These are phyloP conservation scores for Colletotrichum sp. DNA, from an alignment of 2,329 filamentous ascomycete genomes.

Conservation along the genomic window DNA sequence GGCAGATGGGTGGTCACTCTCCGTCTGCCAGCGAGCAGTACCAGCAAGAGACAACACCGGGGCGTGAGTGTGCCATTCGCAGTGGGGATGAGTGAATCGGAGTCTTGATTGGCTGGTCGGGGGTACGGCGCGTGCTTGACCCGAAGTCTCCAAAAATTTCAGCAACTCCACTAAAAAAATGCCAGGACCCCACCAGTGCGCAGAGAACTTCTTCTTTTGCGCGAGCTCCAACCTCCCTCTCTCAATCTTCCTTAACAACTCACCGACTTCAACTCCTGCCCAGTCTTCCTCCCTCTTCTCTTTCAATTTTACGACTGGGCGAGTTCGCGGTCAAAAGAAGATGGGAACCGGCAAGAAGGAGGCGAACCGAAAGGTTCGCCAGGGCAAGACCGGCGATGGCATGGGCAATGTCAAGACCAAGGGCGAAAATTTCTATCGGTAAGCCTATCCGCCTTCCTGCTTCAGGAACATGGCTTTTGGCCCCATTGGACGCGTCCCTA, in stretches of 20 bases:
- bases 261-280: conserved; percentile 14
- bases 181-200: conserved; percentile 8
- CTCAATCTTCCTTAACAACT: conserved; percentile 19
- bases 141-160: conserved; percentile 20
- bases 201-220: conserved; percentile 16
- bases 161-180: conserved; percentile 19
- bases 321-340: conserved; percentile 22
- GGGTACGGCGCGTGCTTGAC: background rate
- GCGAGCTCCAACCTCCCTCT: conserved; percentile 17
- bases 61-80: background rate
- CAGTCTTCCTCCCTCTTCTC: background rate
- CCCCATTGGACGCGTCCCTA: background rate
- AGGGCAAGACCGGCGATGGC: conserved; percentile 85
- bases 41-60: background rate
- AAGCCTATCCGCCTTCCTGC: conserved; percentile 31
- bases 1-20: background rate
- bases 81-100: background rate
- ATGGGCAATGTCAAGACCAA: conserved; percentile 92
- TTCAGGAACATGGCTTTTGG: background rate
- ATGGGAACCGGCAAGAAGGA: conserved; percentile 97
- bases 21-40: background rate
- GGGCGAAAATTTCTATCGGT: conserved; percentile 98
- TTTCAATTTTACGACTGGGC: conserved; percentile 17
- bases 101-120: conserved; percentile 14
- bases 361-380: conserved; percentile 77